phyloP scores from a whole-genome alignment of 2,329 filamentous ascomycete species.

The Ustulina deusta region DNA sequence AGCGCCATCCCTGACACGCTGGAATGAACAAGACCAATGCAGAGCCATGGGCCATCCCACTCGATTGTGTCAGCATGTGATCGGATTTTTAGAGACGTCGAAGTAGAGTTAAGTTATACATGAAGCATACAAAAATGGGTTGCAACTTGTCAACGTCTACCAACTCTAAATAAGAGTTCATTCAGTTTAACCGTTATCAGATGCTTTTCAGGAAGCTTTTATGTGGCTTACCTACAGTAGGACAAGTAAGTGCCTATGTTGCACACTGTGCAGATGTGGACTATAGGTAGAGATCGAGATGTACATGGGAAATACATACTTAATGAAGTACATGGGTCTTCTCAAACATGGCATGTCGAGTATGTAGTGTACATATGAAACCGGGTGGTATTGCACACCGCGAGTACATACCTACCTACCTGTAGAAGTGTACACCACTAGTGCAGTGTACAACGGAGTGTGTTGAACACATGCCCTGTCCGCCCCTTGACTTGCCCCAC shows the following conservation, averaged over 20 bases:
- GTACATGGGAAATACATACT: conserved; percentile 5
- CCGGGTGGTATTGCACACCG: too few species aligned
- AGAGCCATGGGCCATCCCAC: conserved; percentile 6
- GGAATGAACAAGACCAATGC: background rate
- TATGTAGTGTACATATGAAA: background rate
- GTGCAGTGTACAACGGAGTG: too few species aligned
- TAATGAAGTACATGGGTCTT: conserved; percentile 2
- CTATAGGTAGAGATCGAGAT: background rate
- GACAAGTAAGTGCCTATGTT: background rate
- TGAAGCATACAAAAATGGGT: background rate
- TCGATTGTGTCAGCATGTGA: conserved; percentile 14
- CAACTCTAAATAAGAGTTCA: conserved; percentile 6
- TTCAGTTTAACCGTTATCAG: too few species aligned
- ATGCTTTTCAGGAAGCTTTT: background rate
- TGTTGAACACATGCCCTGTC: conserved; percentile 7
- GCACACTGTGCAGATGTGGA: background rate
- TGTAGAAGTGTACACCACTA: background rate
- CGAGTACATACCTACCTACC: too few species aligned
- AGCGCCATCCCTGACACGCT: conserved; percentile 7
- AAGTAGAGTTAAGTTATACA: conserved; percentile 14
- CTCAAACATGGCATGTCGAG: conserved; percentile 2
- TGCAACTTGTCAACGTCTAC: background rate
- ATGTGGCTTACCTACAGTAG: background rate
- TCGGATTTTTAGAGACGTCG: background rate
- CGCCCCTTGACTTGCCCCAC: conserved; percentile 7